phyloP scores from a whole-genome alignment of 1,139 yeast species.

The Meyerozyma carpophila region DNA sequence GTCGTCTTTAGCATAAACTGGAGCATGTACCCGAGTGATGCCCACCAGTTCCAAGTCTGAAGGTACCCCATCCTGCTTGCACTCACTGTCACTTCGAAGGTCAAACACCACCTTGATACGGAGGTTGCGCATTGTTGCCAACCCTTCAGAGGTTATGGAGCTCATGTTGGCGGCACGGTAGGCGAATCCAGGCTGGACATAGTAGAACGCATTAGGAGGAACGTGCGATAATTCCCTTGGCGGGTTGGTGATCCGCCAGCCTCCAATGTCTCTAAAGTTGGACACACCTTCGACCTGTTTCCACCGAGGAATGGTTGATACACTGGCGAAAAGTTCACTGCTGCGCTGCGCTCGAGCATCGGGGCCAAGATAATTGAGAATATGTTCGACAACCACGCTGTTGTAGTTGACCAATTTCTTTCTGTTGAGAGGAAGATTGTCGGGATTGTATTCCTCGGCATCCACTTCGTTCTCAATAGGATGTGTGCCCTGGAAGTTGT shows the following conservation, averaged over 20 bases:
- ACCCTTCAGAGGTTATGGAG: constrained; percentile 44
- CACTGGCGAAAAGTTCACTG: constrained; percentile 25
- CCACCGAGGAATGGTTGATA: constrained; percentile 50
- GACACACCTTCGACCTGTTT: constrained; percentile 59
- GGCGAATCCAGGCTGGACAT: constrained; percentile 50
- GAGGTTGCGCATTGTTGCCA: constrained; percentile 31
- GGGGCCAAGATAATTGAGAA: constrained; percentile 49
- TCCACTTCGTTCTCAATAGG: constrained; percentile 26
- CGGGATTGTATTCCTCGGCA: constrained; percentile 28
- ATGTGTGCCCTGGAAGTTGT: constrained; percentile 61
- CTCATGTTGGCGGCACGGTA: constrained; percentile 64
- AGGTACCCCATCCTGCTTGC: constrained; percentile 45
- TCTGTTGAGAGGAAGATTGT: constrained; percentile 37
- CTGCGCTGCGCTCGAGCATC: constrained; percentile 51
- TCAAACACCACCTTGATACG: constrained; percentile 61
- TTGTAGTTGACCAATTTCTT: constrained; percentile 53
- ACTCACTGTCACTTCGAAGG: constrained; percentile 61
- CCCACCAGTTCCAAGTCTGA: constrained; percentile 31
- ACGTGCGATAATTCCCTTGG: constrained; percentile 13
- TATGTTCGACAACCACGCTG: constrained; percentile 44
- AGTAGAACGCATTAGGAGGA: constrained; percentile 13
- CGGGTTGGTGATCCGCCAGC: constrained; percentile 48
- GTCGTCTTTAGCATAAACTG: constrained; percentile 54
- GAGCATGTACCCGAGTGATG: constrained; percentile 49
- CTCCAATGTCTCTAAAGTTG: constrained; percentile 80